Evolutionary conservation across 345 rosid species (phyloP).

Genomic region (Gynandropsis gynandra): DNA sequence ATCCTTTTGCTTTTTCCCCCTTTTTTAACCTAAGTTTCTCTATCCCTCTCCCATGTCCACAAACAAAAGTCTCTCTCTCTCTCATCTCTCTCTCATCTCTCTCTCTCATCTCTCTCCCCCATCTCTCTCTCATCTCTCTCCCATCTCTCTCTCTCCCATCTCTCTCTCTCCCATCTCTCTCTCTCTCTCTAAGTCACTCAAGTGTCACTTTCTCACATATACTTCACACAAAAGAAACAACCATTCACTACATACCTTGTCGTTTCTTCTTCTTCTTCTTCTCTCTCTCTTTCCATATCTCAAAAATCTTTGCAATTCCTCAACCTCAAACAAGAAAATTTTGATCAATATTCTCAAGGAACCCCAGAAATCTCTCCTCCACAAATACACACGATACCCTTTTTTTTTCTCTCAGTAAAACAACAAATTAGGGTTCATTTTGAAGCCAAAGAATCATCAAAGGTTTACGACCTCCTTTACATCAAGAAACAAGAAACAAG

Average conservation of each 20-base stretch:
- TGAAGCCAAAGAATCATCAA: too few relatives aligned
- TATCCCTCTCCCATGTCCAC: constrained; percentile 59
- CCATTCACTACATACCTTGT: constrained; percentile 38
- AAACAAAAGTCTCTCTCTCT: constrained; percentile 32
- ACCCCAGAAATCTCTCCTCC: constrained; percentile 18
- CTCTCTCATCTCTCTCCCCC: constrained; percentile 12
- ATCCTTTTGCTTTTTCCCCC: constrained; percentile 26
- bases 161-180: constrained; percentile 23
- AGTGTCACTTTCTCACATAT: constrained; percentile 39
- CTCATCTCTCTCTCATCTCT: constrained; percentile 23
- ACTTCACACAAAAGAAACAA: constrained; percentile 35
- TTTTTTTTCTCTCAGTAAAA: constrained; percentile 7
- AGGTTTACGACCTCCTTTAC: neutral
- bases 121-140: constrained; percentile 21
- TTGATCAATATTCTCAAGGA: constrained; percentile 28
- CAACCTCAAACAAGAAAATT: constrained; percentile 34
- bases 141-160: constrained; percentile 37
- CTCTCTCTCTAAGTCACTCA: constrained; percentile 43
- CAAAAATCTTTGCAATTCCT: constrained; percentile 30
- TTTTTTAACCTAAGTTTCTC: constrained; percentile 40
- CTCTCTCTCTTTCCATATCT: constrained; percentile 27
- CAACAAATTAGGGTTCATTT: too few relatives aligned
- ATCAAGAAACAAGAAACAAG: neutral
- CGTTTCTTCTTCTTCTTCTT: constrained; percentile 24
- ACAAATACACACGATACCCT: neutral